These are phyloP conservation scores for Byssochlamys sp. DNA, from an alignment of 2,329 filamentous ascomycete species.

Conservation along the genomic window DNA sequence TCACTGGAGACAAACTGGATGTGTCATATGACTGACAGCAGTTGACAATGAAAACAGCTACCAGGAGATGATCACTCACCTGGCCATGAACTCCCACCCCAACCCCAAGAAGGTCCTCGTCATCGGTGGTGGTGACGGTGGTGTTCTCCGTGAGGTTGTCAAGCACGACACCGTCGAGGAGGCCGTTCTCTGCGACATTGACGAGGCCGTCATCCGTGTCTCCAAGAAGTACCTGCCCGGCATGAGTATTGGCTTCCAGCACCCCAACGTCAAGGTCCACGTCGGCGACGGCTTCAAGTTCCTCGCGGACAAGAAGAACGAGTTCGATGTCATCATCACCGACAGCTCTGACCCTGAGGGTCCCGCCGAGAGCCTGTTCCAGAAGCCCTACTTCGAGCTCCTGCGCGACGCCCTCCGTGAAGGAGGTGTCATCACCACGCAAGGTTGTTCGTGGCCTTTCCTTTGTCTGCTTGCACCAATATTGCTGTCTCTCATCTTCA, in stretches of 20 bases:
- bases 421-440: slow-evolving; percentile 96
- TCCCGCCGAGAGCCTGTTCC: slow-evolving; percentile 89
- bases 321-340: slow-evolving; percentile 98
- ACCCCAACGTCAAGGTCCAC: slow-evolving; percentile 87
- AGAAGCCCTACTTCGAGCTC: slow-evolving; percentile 97
- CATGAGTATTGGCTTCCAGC: slow-evolving; percentile 86
- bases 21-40: neutral
- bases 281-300: slow-evolving; percentile 98
- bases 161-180: slow-evolving; percentile 97
- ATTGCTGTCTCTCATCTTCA: neutral
- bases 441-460: slow-evolving; percentile 97
- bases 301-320: slow-evolving; percentile 88
- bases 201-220: slow-evolving; percentile 95
- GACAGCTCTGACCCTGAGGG: slow-evolving; percentile 96
- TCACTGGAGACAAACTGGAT: neutral
- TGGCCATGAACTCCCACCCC: slow-evolving; percentile 96
- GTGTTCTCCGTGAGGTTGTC: slow-evolving; percentile 94
- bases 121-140: slow-evolving; percentile 93
- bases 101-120: slow-evolving; percentile 97
- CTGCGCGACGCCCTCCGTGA: slow-evolving; percentile 80
- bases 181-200: slow-evolving; percentile 94
- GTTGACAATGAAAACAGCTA: slow-evolving; percentile 42
- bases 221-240: slow-evolving; percentile 95
- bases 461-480: slow-evolving; percentile 58
- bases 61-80: slow-evolving; percentile 99